Evolutionary conservation across 371 early-diverging fungal genomes (phyloP).

Genomic region (Rhizomucor pusillus): DNA sequence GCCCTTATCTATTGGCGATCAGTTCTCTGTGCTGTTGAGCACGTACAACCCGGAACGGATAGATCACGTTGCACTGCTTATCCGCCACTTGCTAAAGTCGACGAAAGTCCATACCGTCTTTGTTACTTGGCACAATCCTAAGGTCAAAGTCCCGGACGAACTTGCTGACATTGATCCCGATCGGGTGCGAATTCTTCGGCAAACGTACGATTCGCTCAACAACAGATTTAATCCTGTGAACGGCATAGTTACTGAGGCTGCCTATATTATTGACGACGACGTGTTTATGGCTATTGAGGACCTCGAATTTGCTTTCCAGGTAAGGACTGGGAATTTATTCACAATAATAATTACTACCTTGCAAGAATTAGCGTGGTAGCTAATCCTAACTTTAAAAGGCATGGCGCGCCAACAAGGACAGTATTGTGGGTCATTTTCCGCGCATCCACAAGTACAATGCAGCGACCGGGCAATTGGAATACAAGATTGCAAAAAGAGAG

Average conservation of each 20-base stretch:
- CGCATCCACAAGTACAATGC: constrained; percentile 32
- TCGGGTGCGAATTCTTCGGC: constrained; percentile 27
- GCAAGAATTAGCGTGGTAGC: no score
- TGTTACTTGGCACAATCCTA: constrained; percentile 52
- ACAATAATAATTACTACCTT: no score
- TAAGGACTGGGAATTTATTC: constrained; percentile 11
- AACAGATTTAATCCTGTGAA: constrained; percentile 41
- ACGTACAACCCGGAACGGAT: constrained; percentile 51
- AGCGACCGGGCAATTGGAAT: constrained; percentile 14
- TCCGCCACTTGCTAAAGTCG: constrained; percentile 31
- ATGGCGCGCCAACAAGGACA: constrained; percentile 29
- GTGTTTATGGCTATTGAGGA: constrained; percentile 30
- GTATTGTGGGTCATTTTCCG: constrained; percentile 45
- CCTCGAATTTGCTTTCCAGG: constrained; percentile 34
- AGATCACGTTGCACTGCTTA: constrained; percentile 28
- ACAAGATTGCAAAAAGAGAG: constrained; percentile 18
- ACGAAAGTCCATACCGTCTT: constrained; percentile 32
- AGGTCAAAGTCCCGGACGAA: constrained; percentile 20
- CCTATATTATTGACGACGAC: constrained; percentile 48
- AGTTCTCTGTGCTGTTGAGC: constrained; percentile 46
- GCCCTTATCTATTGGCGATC: constrained; percentile 19
- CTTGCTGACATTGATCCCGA: constrained; percentile 8
- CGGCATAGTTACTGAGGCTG: constrained; percentile 29
- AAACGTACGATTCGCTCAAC: constrained; percentile 42
- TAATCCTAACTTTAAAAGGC: neutral